Conservation (phyloP, 1,284 basidiomycete species). For the Boletus sp. region DNA sequence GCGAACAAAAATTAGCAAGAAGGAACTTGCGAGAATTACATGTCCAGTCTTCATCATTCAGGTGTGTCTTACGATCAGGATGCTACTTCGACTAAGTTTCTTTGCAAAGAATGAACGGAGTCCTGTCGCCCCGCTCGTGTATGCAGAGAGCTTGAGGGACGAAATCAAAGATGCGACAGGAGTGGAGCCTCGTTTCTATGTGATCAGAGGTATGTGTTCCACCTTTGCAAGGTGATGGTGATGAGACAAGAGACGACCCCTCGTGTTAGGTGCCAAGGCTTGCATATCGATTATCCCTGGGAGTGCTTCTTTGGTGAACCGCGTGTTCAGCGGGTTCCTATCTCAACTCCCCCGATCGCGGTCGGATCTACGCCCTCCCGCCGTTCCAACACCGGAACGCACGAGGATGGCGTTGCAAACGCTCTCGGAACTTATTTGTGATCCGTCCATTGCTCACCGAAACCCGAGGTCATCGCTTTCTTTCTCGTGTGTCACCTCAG, state of each 20-base stretch:
- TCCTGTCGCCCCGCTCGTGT: constrained; percentile 49
- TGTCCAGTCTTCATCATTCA: constrained; percentile 71
- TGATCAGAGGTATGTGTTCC: constrained; percentile 53
- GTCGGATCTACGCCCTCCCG: constrained; percentile 43
- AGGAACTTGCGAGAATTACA: constrained; percentile 47
- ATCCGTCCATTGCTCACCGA: constrained; percentile 46
- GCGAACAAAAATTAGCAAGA: constrained; percentile 49
- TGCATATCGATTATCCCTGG: constrained; percentile 32
- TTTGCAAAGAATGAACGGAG: constrained; percentile 54
- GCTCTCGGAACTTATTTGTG: constrained; percentile 49
- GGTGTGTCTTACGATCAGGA: constrained; percentile 35
- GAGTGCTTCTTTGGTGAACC: constrained; percentile 61
- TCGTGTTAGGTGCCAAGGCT: constrained; percentile 25
- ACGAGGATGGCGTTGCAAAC: constrained; percentile 51
- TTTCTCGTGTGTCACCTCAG: constrained; percentile 60
- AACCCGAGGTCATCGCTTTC: constrained; percentile 58
- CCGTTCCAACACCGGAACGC: constrained; percentile 38
- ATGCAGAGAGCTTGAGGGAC: constrained; percentile 51
- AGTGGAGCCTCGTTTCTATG: constrained; percentile 49
- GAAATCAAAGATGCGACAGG: constrained; percentile 46
- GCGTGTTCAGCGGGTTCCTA: constrained; percentile 60
- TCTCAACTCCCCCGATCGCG: constrained; percentile 45
- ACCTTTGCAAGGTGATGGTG: background rate
- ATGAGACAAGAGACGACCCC: constrained; percentile 5
- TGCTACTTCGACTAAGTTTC: constrained; percentile 1